Percentiles rank a stretch among this genome's conserved stretches.
These are phyloP conservation scores for Nelumbo lutea DNA, from an alignment of 164 flowering plant genomes.

Conservation along the genomic window DNA sequence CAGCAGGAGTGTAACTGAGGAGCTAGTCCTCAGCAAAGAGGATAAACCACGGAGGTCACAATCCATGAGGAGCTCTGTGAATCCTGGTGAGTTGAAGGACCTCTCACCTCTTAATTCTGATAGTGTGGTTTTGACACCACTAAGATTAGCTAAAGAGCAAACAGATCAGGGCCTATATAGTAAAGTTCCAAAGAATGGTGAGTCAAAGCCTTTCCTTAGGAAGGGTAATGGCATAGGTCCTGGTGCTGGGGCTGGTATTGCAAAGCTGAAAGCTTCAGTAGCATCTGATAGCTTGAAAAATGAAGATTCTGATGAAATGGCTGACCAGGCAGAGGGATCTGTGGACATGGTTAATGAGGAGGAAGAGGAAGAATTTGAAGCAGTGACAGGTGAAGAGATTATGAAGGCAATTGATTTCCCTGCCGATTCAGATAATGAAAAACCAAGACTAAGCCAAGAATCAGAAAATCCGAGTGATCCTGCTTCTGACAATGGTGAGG, in stretches of 20 bases:
- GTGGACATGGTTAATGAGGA: slow-evolving; percentile 33
- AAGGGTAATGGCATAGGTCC: slow-evolving; percentile 66
- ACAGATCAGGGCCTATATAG: slow-evolving; percentile 29
- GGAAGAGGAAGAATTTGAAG: slow-evolving; percentile 48
- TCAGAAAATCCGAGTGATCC: slow-evolving; percentile 49
- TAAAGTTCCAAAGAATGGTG: slow-evolving; percentile 31
- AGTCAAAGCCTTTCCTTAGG: slow-evolving; percentile 52
- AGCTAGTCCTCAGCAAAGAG: slow-evolving; percentile 44
- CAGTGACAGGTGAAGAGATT: slow-evolving; percentile 29
- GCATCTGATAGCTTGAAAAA: slow-evolving; percentile 35
- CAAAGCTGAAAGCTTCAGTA: slow-evolving; percentile 47
- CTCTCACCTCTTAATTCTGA: slow-evolving; percentile 40
- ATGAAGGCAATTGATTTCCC: slow-evolving; percentile 13
- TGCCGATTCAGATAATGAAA: slow-evolving; percentile 35
- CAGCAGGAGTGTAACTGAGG: slow-evolving; percentile 69
- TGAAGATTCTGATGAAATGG: slow-evolving; percentile 44
- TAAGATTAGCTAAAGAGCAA: slow-evolving; percentile 50
- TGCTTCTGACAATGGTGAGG: slow-evolving; percentile 59
- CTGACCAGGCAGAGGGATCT: slow-evolving; percentile 43
- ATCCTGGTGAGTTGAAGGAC: slow-evolving; percentile 50
- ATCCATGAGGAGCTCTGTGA: slow-evolving; percentile 45
- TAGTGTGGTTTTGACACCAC: slow-evolving; percentile 35
- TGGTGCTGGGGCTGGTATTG: slow-evolving; percentile 40
- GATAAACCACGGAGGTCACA: slow-evolving; percentile 61
- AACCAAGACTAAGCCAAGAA: slow-evolving; percentile 42